These are phyloP conservation scores for Periconia digitata DNA, from an alignment of 2,329 filamentous ascomycete genomes.

Conservation along the genomic window DNA sequence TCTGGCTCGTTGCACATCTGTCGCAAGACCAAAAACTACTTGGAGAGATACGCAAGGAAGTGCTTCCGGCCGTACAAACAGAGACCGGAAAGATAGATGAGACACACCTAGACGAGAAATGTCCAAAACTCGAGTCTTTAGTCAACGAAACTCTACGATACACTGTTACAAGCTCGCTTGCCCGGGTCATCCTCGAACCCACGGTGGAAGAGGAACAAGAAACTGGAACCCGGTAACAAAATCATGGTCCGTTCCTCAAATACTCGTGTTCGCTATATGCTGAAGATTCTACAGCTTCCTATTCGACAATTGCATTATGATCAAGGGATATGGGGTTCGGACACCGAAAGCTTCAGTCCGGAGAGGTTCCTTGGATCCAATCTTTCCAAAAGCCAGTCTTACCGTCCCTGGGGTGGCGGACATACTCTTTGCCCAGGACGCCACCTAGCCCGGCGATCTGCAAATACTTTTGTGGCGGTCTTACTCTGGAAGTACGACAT, in stretches of 20 bases:
- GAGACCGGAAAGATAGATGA: slow-evolving; percentile 3
- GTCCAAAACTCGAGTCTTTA: slow-evolving; percentile 14
- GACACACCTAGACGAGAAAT: slow-evolving; percentile 10
- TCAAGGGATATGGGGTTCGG: slow-evolving; percentile 8
- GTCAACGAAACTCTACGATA: slow-evolving; percentile 14
- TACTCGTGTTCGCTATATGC: neutral
- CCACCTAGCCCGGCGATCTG: slow-evolving; percentile 6
- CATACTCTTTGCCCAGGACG: slow-evolving; percentile 16
- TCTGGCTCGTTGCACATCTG: slow-evolving; percentile 15
- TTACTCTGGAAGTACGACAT: slow-evolving; percentile 6
- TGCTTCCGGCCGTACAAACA: slow-evolving; percentile 4
- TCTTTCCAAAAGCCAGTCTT: slow-evolving; percentile 3
- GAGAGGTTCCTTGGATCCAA: slow-evolving; percentile 13
- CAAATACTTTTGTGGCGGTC: slow-evolving; percentile 6
- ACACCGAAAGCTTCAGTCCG: slow-evolving; percentile 5
- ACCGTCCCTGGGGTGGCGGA: slow-evolving; percentile 17
- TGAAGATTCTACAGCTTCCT: slow-evolving; percentile 7
- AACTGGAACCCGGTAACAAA: slow-evolving; percentile 9
- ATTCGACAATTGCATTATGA: slow-evolving; percentile 13
- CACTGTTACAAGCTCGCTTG: slow-evolving; percentile 10
- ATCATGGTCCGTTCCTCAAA: slow-evolving; percentile 7
- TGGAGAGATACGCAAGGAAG: slow-evolving; percentile 10
- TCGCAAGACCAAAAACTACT: slow-evolving; percentile 11
- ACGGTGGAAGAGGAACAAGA: slow-evolving; percentile 11
- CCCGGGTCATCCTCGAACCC: slow-evolving; percentile 6